A percentile compares a stretch with the other conserved stretches of the same genome.
Evolutionary conservation across 768 basidiomycete species (phyloP).

Genomic region (Tulasnella sp.): DNA sequence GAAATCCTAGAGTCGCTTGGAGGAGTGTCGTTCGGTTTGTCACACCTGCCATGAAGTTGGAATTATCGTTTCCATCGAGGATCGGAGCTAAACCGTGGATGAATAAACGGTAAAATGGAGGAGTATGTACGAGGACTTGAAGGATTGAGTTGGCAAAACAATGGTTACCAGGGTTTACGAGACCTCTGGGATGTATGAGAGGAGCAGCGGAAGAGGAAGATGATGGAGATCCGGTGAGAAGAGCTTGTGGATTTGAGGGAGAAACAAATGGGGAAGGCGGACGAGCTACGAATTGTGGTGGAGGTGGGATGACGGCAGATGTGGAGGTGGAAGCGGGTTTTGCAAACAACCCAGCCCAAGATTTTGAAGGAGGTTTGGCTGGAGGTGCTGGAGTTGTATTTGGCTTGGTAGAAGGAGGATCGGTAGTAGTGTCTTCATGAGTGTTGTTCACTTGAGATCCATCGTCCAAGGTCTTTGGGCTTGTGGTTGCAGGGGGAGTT

Average conservation of each 20-base stretch:
- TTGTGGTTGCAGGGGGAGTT: neutral
- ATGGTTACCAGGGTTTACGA: slow-evolving; percentile 93
- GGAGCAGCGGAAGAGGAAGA: slow-evolving; percentile 17
- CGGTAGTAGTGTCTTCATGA: neutral
- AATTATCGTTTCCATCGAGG: slow-evolving; percentile 13
- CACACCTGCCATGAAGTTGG: slow-evolving; percentile 12
- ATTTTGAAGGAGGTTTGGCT: slow-evolving; percentile 19
- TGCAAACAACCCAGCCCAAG: slow-evolving; percentile 21
- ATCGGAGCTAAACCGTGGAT: slow-evolving; percentile 17
- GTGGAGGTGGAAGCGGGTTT: slow-evolving; percentile 35
- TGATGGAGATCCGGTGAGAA: neutral
- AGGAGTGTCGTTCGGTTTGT: slow-evolving; percentile 8
- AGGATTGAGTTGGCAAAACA: slow-evolving; percentile 95
- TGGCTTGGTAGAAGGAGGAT: neutral
- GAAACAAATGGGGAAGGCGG: neutral
- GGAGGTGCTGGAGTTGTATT: neutral
- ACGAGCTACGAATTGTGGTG: slow-evolving; percentile 25
- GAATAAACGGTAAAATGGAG: slow-evolving; percentile 74
- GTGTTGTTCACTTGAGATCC: neutral
- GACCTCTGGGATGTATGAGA: slow-evolving; percentile 54
- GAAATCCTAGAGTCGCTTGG: slow-evolving; percentile 38
- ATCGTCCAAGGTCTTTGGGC: neutral
- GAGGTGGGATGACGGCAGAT: slow-evolving; percentile 39
- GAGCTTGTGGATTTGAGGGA: neutral
- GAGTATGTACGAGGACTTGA: slow-evolving; percentile 78